phyloP scores from a whole-genome alignment of 192 early-diverging fungal genomes.

The Backusella mclennaniae region DNA sequence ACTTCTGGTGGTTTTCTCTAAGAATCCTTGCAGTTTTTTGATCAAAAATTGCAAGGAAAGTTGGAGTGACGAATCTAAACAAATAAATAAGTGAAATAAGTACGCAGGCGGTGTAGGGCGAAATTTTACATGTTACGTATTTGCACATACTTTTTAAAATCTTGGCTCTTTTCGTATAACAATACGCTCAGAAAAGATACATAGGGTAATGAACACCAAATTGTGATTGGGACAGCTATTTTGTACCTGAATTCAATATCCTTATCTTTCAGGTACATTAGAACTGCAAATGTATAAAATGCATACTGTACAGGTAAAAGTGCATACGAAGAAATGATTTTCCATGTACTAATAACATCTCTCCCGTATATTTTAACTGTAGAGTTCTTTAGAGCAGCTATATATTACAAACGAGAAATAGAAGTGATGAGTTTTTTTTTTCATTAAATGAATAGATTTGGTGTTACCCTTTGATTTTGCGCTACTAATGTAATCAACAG shows the following conservation, averaged over 20 bases:
- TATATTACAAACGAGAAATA: slow-evolving; percentile 3
- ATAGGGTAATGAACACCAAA: slow-evolving; percentile 55
- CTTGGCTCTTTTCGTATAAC: slow-evolving; percentile 72
- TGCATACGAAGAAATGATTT: slow-evolving; percentile 74
- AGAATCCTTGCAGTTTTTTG: slow-evolving; percentile 60
- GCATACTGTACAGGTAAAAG: slow-evolving; percentile 75
- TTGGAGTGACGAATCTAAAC: slow-evolving; percentile 72
- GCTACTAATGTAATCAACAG: slow-evolving; percentile 50
- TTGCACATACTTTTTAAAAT: slow-evolving; percentile 57
- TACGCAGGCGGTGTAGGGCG: not conserved
- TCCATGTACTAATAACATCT: slow-evolving; percentile 98
- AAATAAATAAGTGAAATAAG: not conserved
- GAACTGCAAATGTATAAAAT: slow-evolving; percentile 64
- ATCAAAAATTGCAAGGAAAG: slow-evolving; percentile 72
- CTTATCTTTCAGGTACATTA: slow-evolving; percentile 35
- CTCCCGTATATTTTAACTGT: slow-evolving; percentile 92
- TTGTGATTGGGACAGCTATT: slow-evolving; percentile 34
- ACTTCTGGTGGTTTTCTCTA: slow-evolving; percentile 62
- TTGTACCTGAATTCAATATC: slow-evolving; percentile 37
- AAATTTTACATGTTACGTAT: not conserved
- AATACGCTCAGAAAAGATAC: slow-evolving; percentile 71
- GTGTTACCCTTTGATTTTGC: slow-evolving; percentile 49
- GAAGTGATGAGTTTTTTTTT: not conserved
- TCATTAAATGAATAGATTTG: not conserved
- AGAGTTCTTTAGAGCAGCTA: slow-evolving; percentile 79